A percentile compares a stretch with the other conserved stretches of the same genome.
phyloP scores from a whole-genome alignment of 768 basidiomycete species.

The Serendipita indica region DNA sequence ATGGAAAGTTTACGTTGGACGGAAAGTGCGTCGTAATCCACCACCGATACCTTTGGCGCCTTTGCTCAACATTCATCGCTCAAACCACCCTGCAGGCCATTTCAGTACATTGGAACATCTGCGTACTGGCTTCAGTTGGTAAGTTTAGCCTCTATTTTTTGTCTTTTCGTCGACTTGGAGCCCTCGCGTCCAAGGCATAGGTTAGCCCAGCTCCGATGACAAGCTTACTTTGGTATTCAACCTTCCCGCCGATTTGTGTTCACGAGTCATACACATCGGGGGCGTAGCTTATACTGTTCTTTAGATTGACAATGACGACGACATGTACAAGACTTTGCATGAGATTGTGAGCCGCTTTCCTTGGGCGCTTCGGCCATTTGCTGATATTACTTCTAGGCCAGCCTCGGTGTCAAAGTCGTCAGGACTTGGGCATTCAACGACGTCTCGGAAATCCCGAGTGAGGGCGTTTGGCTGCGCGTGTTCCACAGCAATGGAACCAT shows the following conservation, averaged over 20 bases:
- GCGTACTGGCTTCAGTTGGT: conserved; percentile 43
- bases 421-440: conserved; percentile 65
- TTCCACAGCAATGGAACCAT: conserved; percentile 37
- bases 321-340: conserved; percentile 42
- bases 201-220: too few species aligned
- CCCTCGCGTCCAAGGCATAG: too few species aligned
- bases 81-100: conserved; percentile 25
- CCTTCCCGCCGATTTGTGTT: too few species aligned
- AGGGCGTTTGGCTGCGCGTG: conserved; percentile 26
- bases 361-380: not conserved
- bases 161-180: not conserved
- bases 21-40: not conserved
- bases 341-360: conserved; percentile 28
- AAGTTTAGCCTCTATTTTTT: not conserved
- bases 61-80: too few species aligned
- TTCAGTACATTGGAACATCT: conserved; percentile 40
- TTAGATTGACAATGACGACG: conserved; percentile 33
- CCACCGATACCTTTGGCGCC: not conserved
- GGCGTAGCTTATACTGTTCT: conserved; percentile 13
- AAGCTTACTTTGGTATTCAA: too few species aligned
- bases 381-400: not conserved
- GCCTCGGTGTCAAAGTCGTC: conserved; percentile 27
- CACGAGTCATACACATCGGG: not conserved
- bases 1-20: not conserved
- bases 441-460: conserved; percentile 16